phyloP scores from a whole-genome alignment of 2,329 filamentous ascomycete genomes.

The Penicillium sp. region DNA sequence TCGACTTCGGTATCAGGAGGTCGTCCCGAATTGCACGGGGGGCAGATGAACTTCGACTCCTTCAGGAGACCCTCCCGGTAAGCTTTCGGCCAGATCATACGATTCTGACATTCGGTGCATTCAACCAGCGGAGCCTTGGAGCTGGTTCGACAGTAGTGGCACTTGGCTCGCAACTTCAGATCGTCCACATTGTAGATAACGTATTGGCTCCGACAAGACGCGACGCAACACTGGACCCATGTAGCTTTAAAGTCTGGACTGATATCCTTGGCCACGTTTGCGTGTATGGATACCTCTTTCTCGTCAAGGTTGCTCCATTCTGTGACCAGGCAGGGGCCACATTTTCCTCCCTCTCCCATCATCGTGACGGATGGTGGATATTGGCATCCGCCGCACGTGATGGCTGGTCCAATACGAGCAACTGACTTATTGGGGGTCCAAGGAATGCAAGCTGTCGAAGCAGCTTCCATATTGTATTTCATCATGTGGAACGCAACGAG shows the following conservation, averaged over 20 bases:
- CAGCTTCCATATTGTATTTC: background rate
- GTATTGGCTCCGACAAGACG: constrained; percentile 52
- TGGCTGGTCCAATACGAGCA: background rate
- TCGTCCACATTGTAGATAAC: constrained; percentile 50
- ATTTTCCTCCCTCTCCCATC: background rate
- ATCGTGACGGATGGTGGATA: background rate
- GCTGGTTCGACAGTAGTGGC: constrained; percentile 50
- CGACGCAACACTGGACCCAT: constrained; percentile 54
- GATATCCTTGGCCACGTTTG: background rate
- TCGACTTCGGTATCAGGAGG: background rate
- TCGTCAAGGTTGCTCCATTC: background rate
- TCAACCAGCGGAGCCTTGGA: background rate
- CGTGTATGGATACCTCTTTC: background rate
- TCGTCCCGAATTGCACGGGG: background rate
- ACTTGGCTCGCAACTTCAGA: constrained; percentile 52
- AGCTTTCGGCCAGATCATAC: background rate
- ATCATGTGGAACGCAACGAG: background rate
- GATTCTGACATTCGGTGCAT: background rate
- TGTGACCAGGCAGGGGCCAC: background rate
- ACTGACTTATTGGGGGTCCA: background rate
- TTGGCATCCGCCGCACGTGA: background rate
- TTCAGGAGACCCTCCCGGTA: background rate
- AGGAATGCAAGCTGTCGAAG: background rate
- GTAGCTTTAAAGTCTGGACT: background rate
- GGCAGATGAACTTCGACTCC: background rate